Evolutionary conservation across 768 basidiomycete genomes (phyloP), one percentile per base, ranked within the genome.

Genomic region (Kwoniella sp.): DNA sequence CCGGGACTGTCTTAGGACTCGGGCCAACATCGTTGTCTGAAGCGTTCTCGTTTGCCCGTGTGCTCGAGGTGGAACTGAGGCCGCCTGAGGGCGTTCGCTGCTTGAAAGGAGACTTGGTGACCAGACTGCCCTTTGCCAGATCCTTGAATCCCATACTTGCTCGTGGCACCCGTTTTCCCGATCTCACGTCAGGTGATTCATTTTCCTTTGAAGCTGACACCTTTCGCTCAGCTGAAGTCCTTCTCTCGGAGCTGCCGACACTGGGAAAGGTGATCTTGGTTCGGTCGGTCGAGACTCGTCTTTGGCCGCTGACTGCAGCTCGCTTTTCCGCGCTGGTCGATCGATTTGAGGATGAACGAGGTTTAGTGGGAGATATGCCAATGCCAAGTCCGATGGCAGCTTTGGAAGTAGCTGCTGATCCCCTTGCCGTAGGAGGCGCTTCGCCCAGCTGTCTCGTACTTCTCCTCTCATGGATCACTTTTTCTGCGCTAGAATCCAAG

Each of bases 91-190:
- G 64, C 34, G 63, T 52, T 25, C 67, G 56, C 45, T 70, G 56
- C 51, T 70, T 71, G 61, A 81, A 81, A 8, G 79, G 79, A 11
- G 72, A 73, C 38, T 71, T 66, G 9, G 72, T 70, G 2, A 81
- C 79, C 28, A 72, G 63, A 41, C 58, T 71, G 11, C 65, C 67
- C 34, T 72, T 69, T n/a, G 77, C 76, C n/a, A 81, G 63, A 34
- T 71, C 73, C 31, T 73, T 75, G 34, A 79, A 63, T 15, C 74
- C 76, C 65, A 70, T 73, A 25, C 69, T 72, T 15, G 67, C 57
- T 45, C 75, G 60, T 13, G 79, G 76, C 9, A 62, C 61, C 47
- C 71, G 53, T 38, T 69, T 72, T 2, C 58, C 53, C 0, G 67
- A 25, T 59, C 73, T 65, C 1, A 71, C 59, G 58, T 71, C 70